A percentile compares a stretch with the other conserved stretches of the same genome.
These are phyloP conservation scores for Trichosporon coremiiforme DNA, from an alignment of 1,284 basidiomycete genomes.

Conservation along the genomic window DNA sequence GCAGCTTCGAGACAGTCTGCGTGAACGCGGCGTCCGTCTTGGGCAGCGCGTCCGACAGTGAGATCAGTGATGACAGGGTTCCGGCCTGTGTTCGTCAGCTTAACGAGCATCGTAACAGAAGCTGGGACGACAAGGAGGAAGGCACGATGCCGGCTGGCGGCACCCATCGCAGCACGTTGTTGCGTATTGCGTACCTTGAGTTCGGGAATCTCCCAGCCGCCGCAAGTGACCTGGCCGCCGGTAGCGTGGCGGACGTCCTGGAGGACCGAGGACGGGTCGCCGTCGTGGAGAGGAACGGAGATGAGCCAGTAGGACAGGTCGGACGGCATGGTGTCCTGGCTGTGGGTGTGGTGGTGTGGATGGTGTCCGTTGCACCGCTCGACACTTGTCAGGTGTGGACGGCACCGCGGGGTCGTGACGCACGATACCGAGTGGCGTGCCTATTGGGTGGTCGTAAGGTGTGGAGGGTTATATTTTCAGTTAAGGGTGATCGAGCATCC, in stretches of 20 bases:
- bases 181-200: slow-evolving; percentile 55
- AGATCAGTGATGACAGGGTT: slow-evolving; percentile 86
- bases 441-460: background rate
- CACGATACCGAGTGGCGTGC: slow-evolving; percentile 6
- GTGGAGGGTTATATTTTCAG: background rate
- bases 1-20: slow-evolving; percentile 82
- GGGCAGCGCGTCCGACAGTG: slow-evolving; percentile 87
- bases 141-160: background rate
- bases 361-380: slow-evolving; percentile 10
- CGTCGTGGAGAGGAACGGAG: slow-evolving; percentile 59
- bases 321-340: slow-evolving; percentile 57
- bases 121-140: too few relatives aligned
- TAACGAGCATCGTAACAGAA: background rate
- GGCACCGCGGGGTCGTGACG: slow-evolving; percentile 15
- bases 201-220: slow-evolving; percentile 54
- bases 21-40: slow-evolving; percentile 90
- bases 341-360: background rate
- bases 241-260: slow-evolving; percentile 55
- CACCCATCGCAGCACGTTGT: background rate
- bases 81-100: slow-evolving; percentile 68
- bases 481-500: background rate
- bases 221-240: slow-evolving; percentile 48
- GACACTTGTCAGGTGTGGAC: background rate
- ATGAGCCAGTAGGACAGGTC: slow-evolving; percentile 62
- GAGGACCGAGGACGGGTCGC: slow-evolving; percentile 58